Conservation (phyloP, 495 filamentous ascomycete genomes). For the Penicillium maclennaniae region DNA sequence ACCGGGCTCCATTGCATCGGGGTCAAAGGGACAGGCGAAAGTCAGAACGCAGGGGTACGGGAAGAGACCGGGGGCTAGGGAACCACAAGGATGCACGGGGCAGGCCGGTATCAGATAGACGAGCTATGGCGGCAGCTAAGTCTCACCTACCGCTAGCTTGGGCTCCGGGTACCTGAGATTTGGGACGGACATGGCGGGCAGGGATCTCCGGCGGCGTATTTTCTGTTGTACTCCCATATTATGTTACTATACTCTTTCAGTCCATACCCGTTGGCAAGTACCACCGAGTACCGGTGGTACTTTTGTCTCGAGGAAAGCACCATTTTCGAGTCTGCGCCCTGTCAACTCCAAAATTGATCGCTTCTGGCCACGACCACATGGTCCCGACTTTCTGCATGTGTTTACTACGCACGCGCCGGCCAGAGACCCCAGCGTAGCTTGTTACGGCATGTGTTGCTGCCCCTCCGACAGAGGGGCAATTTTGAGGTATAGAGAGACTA, state of each 20-base stretch:
- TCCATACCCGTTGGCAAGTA: not conserved
- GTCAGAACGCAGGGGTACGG: not conserved
- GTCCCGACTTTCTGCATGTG: constrained; percentile 11
- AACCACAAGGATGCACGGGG: constrained; percentile 7
- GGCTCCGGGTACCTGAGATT: constrained; percentile 14
- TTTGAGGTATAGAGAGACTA: not conserved
- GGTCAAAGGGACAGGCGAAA: not conserved
- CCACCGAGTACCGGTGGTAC: not conserved
- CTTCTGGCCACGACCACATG: not conserved
- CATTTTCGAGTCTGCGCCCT: not conserved
- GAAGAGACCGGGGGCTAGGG: not conserved
- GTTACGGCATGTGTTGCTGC: not conserved
- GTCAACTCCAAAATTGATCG: not conserved
- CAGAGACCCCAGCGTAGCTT: constrained; percentile 7
- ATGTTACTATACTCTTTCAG: not conserved
- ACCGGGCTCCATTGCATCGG: too few species aligned
- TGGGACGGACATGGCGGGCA: constrained; percentile 17
- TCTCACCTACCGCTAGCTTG: constrained; percentile 5
- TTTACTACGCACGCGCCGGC: constrained; percentile 17
- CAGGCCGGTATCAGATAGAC: constrained; percentile 17
- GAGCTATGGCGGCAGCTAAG: constrained; percentile 8
- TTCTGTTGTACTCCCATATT: constrained; percentile 4
- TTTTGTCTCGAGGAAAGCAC: not conserved
- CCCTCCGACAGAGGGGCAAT: not conserved
- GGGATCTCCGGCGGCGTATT: constrained; percentile 20